Conservation (phyloP, 441 rosid species). For the Gossypium gossypioides region DNA sequence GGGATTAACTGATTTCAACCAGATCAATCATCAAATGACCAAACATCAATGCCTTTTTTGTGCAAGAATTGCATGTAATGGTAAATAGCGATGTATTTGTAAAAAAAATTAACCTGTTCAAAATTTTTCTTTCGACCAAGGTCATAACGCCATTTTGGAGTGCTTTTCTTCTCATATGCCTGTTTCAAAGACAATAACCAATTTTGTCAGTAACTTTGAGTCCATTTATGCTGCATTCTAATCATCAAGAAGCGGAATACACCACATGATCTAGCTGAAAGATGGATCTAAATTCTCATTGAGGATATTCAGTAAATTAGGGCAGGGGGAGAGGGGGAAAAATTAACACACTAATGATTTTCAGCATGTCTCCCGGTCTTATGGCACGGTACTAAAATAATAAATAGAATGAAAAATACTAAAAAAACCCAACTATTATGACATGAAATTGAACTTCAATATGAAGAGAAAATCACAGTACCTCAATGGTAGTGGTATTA, state of each 20-base stretch:
- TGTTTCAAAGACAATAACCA: constrained; percentile 22
- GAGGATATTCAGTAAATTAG: background rate
- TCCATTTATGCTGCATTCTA: background rate
- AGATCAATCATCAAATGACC: constrained; percentile 1
- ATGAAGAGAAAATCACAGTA: constrained; percentile 19
- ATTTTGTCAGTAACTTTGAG: background rate
- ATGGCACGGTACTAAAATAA: background rate
- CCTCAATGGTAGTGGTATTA: constrained; percentile 88
- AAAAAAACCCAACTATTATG: background rate
- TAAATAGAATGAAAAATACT: background rate
- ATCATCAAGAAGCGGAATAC: background rate
- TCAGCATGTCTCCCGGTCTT: background rate
- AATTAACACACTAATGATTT: background rate
- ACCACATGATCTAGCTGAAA: background rate
- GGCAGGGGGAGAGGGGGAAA: background rate
- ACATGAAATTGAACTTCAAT: background rate
- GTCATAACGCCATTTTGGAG: constrained; percentile 78
- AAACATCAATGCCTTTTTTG: background rate
- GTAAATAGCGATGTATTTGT: constrained; percentile 1
- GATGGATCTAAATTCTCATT: background rate
- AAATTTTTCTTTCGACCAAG: constrained; percentile 67
- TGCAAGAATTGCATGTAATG: background rate
- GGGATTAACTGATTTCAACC: background rate
- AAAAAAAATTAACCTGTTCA: constrained; percentile 48
- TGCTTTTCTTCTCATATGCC: constrained; percentile 83